Base-by-base conservation (phyloP, 192 early-diverging fungal species). In the Oehlia diaphana region DNA sequence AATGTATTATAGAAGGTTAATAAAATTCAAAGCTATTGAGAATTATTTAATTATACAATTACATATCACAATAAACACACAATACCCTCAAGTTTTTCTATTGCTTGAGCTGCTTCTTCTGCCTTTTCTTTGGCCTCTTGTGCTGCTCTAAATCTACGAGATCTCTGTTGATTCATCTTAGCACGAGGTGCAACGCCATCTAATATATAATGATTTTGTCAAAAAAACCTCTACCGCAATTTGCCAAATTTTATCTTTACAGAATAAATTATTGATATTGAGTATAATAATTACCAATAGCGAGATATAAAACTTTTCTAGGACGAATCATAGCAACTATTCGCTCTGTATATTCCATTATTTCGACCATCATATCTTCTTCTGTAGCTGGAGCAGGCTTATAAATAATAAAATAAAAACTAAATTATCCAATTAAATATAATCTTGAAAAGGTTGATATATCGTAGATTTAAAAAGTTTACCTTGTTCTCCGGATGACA, bases 111-210 rank as follows among this genome's bases (percentile, higher is more conserved):
- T 79, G 13, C 79, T 72, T 87, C 84, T 63, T 89, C 83, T 86
- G 77, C 88, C 65, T 89, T 88, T 39, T 91, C 91, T 68, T 87
- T 81, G 1, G 90, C 92, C 78, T 96, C 95, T 79, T 95, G 94
- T 12, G 96, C 92, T 2, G 97, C 93, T 35, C 96, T 92, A 91
- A 99, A 99, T 67, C 98, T 94, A 79, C 98, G 93, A 42, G 97
- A 94, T 28, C 98, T 93, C 81, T 99, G 98, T 83, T 99, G 98
- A 84, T 99, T 99, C 97, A 99, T 98, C 79, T 99, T 99, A 26
- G 98, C 98, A 28, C 98, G 90, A 62, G 98, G 98, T 2, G 98
- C 98, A n/a, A 99, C 98, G 28, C 98, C 97, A 79, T 95, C 94
- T 91, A 79, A 2, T 3, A 68, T 31, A 79, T 19, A 65, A 47